Evolutionary conservation across 2,329 filamentous ascomycete species (phyloP), one percentile per base, ranked within the genome.

Genomic region (Trichoderma koningiopsis): DNA sequence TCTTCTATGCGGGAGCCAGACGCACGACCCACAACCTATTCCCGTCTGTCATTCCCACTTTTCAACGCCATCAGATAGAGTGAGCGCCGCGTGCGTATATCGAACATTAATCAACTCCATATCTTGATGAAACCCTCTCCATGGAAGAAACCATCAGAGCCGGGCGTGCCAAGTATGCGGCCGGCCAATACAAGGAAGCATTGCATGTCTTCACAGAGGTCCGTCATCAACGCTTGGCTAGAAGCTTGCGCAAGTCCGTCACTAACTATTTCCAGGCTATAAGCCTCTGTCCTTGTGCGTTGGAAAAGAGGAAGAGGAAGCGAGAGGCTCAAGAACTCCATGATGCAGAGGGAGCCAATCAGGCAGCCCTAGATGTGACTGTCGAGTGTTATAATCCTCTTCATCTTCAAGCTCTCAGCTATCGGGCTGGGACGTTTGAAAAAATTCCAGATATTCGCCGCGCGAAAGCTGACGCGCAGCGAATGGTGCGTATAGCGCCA

Each of bases 401-500:
- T 10, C 82, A 83, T 63, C 76, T 82, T 49, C 77, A 80, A 68
- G 81, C 81, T 3, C 74, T 83, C 13, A 81, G 82, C 72, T 80
- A 81, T 67, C 76, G 81, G 4, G 80, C 81, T 22, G 81, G 80
- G 2, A 80, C 79, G 0, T 82, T 81, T 67, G 80, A 82, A 68
- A 77, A 77, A 27, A 73, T 83, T 47, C 73, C 75, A 8, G 77
- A 81, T 66, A 73, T 82, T 2, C 77, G 76, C 5, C 77, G 79
- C 29, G 82, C 82, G 16, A 76, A 74, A 69, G 76, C 71, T 40
- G 81, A 83, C 66, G 81, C 82, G 10, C 79, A 81, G 72, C 83
- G 81, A 80, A 78, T 83, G 27, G 71, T 83, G 22, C 80, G 82
- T 66, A 76, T 83, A 53, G 79, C 81, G 6, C 82, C 82, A 27